Percentiles rank a stretch among this genome's conserved stretches.
These are phyloP conservation scores for Calophaca sinica DNA, from an alignment of 306 rosid species.

Conservation along the genomic window DNA sequence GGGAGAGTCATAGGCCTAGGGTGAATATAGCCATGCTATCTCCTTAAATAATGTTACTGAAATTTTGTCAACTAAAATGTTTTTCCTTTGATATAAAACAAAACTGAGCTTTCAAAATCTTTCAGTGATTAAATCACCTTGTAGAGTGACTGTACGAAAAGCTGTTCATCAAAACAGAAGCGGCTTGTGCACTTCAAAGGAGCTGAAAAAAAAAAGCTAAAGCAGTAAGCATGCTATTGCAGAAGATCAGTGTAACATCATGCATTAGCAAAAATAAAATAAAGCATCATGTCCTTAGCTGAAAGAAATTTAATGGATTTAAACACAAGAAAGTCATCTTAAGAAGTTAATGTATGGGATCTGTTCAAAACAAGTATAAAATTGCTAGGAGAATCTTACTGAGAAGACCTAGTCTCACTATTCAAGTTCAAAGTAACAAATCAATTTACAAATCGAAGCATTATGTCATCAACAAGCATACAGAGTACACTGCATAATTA, in stretches of 20 bases:
- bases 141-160: constrained; percentile 76
- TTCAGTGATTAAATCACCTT: constrained; percentile 62
- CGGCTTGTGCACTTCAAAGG: constrained; percentile 58
- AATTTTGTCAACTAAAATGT: constrained; percentile 18
- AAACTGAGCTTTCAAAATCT: constrained; percentile 13
- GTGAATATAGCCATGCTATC: not conserved
- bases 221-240: constrained; percentile 32
- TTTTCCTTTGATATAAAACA: not conserved
- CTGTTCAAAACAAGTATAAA: not conserved
- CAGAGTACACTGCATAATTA: not conserved
- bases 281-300: not conserved
- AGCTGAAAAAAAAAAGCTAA: constrained; percentile 57
- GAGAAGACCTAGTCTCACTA: not conserved
- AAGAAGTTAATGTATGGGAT: not conserved
- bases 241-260: not conserved
- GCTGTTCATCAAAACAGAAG: constrained; percentile 84
- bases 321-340: not conserved
- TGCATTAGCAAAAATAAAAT: not conserved
- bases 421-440: constrained; percentile 12
- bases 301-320: not conserved
- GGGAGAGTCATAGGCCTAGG: not conserved
- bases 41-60: not conserved
- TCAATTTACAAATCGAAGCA: constrained; percentile 3
- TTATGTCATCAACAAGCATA: not conserved
- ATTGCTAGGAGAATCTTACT: not conserved